These are phyloP conservation scores for Calocybe cyanea DNA, from an alignment of 768 basidiomycete species.

Conservation along the genomic window DNA sequence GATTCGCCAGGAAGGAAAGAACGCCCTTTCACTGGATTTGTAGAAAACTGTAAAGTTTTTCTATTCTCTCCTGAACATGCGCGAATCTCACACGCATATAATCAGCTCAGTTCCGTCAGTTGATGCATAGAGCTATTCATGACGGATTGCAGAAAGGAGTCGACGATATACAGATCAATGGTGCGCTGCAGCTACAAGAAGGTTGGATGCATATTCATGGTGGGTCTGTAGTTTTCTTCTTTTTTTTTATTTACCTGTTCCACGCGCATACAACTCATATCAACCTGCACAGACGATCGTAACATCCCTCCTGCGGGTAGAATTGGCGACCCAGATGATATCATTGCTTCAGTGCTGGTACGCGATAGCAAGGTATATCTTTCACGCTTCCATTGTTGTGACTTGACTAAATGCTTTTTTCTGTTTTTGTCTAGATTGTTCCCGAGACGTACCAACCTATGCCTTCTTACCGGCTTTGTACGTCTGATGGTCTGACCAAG, in stretches of 20 bases:
- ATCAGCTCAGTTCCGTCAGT: slow-evolving; percentile 52
- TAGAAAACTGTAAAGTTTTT: slow-evolving; percentile 57
- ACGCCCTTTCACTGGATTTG: no score
- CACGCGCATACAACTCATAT: no score
- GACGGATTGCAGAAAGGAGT: slow-evolving; percentile 49
- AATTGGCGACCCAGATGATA: slow-evolving; percentile 83
- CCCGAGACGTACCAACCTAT: slow-evolving; percentile 77
- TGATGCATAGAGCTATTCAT: slow-evolving; percentile 60
- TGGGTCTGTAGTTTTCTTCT: slow-evolving; percentile 13
- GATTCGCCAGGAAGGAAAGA: no score
- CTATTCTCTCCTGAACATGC: no score
- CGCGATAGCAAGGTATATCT: slow-evolving; percentile 56
- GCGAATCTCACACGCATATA: background rate
- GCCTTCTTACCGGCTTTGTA: slow-evolving; percentile 81
- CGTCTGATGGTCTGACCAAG: slow-evolving; percentile 64
- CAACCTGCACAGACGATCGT: slow-evolving; percentile 67
- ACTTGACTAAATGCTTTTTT: background rate
- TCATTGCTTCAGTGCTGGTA: slow-evolving; percentile 72
- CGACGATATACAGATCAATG: slow-evolving; percentile 65
- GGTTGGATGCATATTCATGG: slow-evolving; percentile 91
- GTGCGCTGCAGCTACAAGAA: slow-evolving; percentile 58
- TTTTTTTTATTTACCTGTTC: slow-evolving; percentile 4
- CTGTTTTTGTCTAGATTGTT: slow-evolving; percentile 52
- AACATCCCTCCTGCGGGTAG: slow-evolving; percentile 73
- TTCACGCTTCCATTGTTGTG: background rate